Conservation (phyloP, 768 basidiomycete species). For the Ephemerocybe angulata region DNA sequence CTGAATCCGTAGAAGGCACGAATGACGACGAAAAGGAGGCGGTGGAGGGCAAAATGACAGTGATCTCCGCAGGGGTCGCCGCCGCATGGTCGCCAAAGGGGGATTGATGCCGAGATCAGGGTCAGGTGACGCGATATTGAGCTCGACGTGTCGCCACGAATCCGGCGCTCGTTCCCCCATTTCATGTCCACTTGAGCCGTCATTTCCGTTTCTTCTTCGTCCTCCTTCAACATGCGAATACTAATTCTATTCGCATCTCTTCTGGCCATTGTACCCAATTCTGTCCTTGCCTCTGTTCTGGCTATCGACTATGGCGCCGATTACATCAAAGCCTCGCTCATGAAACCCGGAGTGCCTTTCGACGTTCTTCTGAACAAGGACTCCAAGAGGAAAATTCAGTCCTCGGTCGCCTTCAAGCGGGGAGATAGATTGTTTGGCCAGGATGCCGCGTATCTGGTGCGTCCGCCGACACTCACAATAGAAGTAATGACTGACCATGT, state of each 20-base stretch:
- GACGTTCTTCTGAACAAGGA: slow-evolving; percentile 96
- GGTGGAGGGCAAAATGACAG: no score
- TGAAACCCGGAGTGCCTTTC: slow-evolving; percentile 92
- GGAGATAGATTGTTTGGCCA: slow-evolving; percentile 85
- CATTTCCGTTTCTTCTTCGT: neutral
- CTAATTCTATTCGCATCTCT: slow-evolving; percentile 35
- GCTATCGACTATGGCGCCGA: slow-evolving; percentile 99
- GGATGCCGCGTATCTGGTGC: slow-evolving; percentile 84
- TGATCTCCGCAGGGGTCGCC: no score
- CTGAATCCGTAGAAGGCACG: no score
- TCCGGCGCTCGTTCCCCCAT: no score
- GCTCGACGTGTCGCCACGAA: no score
- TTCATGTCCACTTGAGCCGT: no score
- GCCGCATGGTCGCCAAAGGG: no score
- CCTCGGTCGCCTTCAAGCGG: slow-evolving; percentile 88
- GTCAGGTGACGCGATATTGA: no score
- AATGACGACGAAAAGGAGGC: no score
- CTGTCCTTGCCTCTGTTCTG: slow-evolving; percentile 70
- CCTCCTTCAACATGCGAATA: slow-evolving; percentile 31
- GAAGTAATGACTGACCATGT: neutral
- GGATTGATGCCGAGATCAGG: no score
- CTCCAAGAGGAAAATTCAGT: slow-evolving; percentile 93
- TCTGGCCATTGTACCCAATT: slow-evolving; percentile 36
- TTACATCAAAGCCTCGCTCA: slow-evolving; percentile 93
- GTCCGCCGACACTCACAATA: slow-evolving; percentile 27